Base-by-base conservation (phyloP, 164 flowering plant genomes). In the Houttuynia cordata region DNA sequence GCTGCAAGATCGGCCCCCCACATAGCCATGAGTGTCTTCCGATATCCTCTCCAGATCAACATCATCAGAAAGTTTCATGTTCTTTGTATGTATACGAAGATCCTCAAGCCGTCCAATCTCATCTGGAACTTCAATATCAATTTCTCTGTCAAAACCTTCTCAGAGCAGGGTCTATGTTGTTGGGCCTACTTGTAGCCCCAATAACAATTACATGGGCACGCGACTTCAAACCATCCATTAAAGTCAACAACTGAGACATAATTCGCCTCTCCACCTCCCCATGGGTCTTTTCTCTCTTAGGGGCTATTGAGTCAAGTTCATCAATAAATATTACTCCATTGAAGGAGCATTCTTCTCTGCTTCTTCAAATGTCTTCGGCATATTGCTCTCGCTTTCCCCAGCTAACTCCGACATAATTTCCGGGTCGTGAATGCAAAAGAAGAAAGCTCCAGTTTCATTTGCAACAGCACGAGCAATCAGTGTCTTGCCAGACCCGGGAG, bases 61-160 rank as follows among this genome's bases (percentile, higher is more conserved):
- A 75, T 85, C 86, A 64, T 87, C 91, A 58, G 91, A 75, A 58
- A 87, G 89, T 75, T 83, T 87, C 95, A 87, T 87, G 75, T 88
- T n/a, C n/a, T n/a, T n/a, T n/a, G n/a, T n/a, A n/a, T n/a, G n/a
- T n/a, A n/a, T n/a, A n/a, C n/a, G n/a, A 52, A 88, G 88, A 62
- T 85, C 91, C 72, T 88, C 95, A 56, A 87, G 86, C 51, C 95
- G 85, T 30, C 95, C 95, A 64, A 85, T 74, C 79, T 87, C 95
- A 73, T 87, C 95, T n/a, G 95, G 95, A 47, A 87, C 95, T 51
- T 91, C 95, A 71, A 87, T 87, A 57, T 87, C 94, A 30, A 87
- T 84, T 69, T 87, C 94, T 63, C 90, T 71, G 53, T 87, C 94
- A 70, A 87, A 87, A 87, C 76, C 91, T 80, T 69, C 91, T 79